Conservation (phyloP, 1,284 basidiomycete species). For the Cutaneotrichosporon cutaneum region DNA sequence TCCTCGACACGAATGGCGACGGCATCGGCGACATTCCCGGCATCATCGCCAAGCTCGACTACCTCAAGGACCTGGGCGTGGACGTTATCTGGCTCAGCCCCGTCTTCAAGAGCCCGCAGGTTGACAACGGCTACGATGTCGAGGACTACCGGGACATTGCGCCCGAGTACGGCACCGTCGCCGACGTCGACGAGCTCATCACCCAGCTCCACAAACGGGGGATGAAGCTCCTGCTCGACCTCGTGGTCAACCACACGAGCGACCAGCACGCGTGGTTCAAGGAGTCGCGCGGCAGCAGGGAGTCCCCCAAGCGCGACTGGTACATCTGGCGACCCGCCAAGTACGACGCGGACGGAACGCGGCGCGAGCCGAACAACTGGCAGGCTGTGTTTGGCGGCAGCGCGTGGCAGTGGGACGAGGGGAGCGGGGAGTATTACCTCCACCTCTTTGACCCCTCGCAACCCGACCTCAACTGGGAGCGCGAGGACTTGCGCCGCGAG, state of each 20-base stretch:
- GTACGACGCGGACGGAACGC: conserved; percentile 37
- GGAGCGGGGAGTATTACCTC: conserved; percentile 55
- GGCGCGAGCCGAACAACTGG: conserved; percentile 56
- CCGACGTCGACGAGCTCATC: conserved; percentile 53
- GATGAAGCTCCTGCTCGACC: conserved; percentile 54
- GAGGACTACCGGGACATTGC: conserved; percentile 54
- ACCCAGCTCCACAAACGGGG: conserved; percentile 47
- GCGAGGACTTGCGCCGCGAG: conserved; percentile 42
- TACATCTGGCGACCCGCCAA: conserved; percentile 54
- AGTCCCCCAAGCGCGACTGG: conserved; percentile 55
- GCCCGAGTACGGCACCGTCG: conserved; percentile 53
- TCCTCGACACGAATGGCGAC: conserved; percentile 34
- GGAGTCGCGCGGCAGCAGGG: conserved; percentile 48
- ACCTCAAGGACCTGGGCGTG: conserved; percentile 55
- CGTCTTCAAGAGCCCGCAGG: conserved; percentile 42
- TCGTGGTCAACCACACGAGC: conserved; percentile 56
- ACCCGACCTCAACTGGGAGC: conserved; percentile 53
- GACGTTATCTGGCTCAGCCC: conserved; percentile 54
- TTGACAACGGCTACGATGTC: conserved; percentile 49
- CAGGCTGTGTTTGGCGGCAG: conserved; percentile 49
- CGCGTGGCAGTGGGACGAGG: conserved; percentile 56
- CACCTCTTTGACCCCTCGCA: conserved; percentile 47
- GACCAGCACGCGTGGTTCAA: conserved; percentile 55
- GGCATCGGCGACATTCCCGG: conserved; percentile 55
- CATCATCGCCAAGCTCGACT: conserved; percentile 54